A percentile compares a stretch with the other conserved stretches of the same genome.
Conservation (phyloP, 2,329 filamentous ascomycete species). For the Boeremia exigua region DNA sequence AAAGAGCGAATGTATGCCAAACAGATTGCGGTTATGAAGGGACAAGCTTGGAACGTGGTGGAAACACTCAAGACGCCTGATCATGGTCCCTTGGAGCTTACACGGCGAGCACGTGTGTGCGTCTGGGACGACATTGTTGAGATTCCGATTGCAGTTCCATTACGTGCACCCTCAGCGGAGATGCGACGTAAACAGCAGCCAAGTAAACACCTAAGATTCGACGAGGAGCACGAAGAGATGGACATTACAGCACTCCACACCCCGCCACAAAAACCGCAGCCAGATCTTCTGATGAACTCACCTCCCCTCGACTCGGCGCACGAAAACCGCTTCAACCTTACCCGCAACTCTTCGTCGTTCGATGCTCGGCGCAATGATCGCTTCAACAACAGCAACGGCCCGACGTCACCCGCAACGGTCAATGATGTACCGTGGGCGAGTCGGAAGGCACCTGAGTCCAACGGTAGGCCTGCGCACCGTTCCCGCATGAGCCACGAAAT, state of each 20-base stretch:
- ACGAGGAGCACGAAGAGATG: slow-evolving; percentile 78
- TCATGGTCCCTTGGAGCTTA: slow-evolving; percentile 92
- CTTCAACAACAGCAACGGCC: slow-evolving; percentile 16
- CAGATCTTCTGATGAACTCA: slow-evolving; percentile 70
- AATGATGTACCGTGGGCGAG: slow-evolving; percentile 41
- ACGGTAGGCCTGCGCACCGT: slow-evolving; percentile 34
- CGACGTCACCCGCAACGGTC: slow-evolving; percentile 44
- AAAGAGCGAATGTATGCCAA: slow-evolving; percentile 99
- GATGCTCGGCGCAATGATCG: slow-evolving; percentile 41
- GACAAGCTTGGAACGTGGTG: slow-evolving; percentile 98
- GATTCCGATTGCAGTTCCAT: slow-evolving; percentile 89
- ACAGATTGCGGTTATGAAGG: slow-evolving; percentile 98
- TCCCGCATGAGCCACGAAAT: slow-evolving; percentile 53
- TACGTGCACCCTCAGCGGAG: slow-evolving; percentile 85
- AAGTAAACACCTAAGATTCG: slow-evolving; percentile 27
- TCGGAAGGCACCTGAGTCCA: slow-evolving; percentile 15
- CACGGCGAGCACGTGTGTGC: slow-evolving; percentile 85
- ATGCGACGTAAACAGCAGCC: slow-evolving; percentile 70
- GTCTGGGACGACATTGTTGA: slow-evolving; percentile 99
- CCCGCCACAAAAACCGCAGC: slow-evolving; percentile 55
- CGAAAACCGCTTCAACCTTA: slow-evolving; percentile 57
- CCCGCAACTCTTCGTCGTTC: slow-evolving; percentile 53
- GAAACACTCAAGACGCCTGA: slow-evolving; percentile 93
- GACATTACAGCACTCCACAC: slow-evolving; percentile 79
- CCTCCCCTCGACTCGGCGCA: slow-evolving; percentile 55